A percentile compares a stretch with the other conserved stretches of the same genome.
These are phyloP conservation scores for Imleria badia DNA, from an alignment of 768 basidiomycete species.

Conservation along the genomic window DNA sequence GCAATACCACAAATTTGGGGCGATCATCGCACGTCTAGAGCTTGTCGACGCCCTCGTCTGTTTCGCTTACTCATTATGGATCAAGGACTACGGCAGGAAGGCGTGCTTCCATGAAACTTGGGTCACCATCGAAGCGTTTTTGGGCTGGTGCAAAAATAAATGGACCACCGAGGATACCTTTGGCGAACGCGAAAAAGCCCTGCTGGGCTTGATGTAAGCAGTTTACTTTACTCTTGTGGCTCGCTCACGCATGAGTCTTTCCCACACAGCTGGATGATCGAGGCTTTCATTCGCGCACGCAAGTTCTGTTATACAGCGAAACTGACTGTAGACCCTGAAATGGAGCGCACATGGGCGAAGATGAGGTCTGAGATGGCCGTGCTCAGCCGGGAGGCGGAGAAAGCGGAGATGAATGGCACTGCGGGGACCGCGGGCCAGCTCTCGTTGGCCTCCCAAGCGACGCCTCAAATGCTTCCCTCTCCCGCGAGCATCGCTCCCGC, in stretches of 20 bases:
- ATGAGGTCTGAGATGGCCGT: constrained; percentile 34
- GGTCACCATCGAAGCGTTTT: constrained; percentile 65
- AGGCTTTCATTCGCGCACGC: constrained; percentile 66
- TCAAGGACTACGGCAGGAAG: constrained; percentile 60
- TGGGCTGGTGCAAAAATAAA: constrained; percentile 71
- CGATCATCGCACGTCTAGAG: constrained; percentile 75
- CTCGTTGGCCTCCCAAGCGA: constrained; percentile 35
- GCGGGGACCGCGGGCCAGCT: constrained; percentile 27
- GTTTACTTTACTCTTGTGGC: constrained; percentile 13
- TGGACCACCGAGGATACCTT: constrained; percentile 49
- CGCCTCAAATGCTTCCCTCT: constrained; percentile 78
- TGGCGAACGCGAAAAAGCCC: constrained; percentile 54
- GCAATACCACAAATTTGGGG: constrained; percentile 72
- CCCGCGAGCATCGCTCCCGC: constrained; percentile 67
- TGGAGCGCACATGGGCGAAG: constrained; percentile 35
- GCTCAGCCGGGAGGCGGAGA: constrained; percentile 36
- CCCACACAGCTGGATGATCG: constrained; percentile 67
- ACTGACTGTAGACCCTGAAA: constrained; percentile 33
- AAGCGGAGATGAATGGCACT: constrained; percentile 34
- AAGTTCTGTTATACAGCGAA: constrained; percentile 44
- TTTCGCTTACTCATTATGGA: constrained; percentile 85
- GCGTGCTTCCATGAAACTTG: constrained; percentile 61
- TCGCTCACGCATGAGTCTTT: constrained; percentile 25
- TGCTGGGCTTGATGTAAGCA: constrained; percentile 80
- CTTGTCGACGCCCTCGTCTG: constrained; percentile 79